Percentiles rank a stretch among this genome's conserved stretches.
Conservation (phyloP, 1,284 basidiomycete species). For the Papiliotrema nemorosa region DNA sequence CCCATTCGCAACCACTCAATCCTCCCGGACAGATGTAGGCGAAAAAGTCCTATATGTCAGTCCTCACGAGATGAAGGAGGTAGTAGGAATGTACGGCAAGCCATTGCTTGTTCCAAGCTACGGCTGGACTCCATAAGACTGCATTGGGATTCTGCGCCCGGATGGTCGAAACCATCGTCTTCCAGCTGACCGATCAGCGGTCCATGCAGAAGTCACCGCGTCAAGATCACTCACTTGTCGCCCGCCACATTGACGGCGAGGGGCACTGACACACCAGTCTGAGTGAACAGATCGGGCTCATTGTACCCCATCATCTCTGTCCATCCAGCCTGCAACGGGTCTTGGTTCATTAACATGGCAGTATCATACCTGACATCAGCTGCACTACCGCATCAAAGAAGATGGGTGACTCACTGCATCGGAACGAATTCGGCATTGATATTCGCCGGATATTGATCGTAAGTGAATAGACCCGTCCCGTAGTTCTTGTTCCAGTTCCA, state of each 20-base stretch:
- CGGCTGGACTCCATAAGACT: constrained; percentile 20
- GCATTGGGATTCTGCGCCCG: constrained; percentile 11
- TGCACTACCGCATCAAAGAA: not conserved
- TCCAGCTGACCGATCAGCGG: constrained; percentile 16
- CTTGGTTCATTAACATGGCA: constrained; percentile 9
- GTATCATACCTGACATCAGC: constrained; percentile 12
- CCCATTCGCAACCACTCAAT: constrained; percentile 11
- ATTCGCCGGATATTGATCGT: constrained; percentile 3
- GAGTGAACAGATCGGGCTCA: constrained; percentile 17
- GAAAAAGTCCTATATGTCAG: constrained; percentile 18
- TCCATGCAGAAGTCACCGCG: not conserved
- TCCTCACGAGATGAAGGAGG: not conserved
- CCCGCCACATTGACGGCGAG: constrained; percentile 3
- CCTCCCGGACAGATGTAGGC: constrained; percentile 20
- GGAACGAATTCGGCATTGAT: constrained; percentile 23
- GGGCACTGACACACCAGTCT: constrained; percentile 4
- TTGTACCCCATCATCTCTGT: constrained; percentile 28
- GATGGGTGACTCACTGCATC: constrained; percentile 20
- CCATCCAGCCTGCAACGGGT: constrained; percentile 18
- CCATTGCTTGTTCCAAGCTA: constrained; percentile 20
- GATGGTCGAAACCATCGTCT: constrained; percentile 12
- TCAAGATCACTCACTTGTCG: constrained; percentile 1
- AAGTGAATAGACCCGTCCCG: constrained; percentile 15
- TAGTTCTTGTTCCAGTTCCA: constrained; percentile 33
- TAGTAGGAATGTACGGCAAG: constrained; percentile 11